Conservation (phyloP, 2,329 filamentous ascomycete species). For the Shiraia bambusicola region DNA sequence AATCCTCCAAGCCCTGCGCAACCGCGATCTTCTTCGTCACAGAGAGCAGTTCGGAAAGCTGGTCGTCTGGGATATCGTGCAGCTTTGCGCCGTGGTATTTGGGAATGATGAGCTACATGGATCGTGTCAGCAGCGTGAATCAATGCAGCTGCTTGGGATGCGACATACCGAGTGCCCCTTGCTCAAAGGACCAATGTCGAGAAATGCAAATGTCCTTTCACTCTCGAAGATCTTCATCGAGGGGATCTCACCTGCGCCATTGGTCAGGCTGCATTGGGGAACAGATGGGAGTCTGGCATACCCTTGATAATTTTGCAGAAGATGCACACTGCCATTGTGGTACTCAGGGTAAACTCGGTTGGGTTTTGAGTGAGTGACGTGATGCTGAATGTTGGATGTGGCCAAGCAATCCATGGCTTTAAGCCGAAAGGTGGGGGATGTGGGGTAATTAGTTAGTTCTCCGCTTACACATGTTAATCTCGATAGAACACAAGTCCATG, state of each 20-base stretch:
- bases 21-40: constrained; percentile 83
- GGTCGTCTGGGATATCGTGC: constrained; percentile 86
- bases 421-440: constrained; percentile 21
- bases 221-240: constrained; percentile 95
- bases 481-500: background rate
- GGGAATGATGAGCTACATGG: constrained; percentile 83
- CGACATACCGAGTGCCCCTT: constrained; percentile 79
- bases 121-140: background rate
- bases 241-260: constrained; percentile 78
- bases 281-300: constrained; percentile 31
- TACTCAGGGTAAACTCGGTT: constrained; percentile 20
- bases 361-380: constrained; percentile 20
- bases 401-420: constrained; percentile 7
- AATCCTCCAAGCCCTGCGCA: constrained; percentile 75
- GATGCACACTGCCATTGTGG: constrained; percentile 71
- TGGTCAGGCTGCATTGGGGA: constrained; percentile 8
- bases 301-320: constrained; percentile 99
- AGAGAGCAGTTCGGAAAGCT: constrained; percentile 78
- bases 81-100: constrained; percentile 93
- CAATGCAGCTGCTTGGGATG: no score
- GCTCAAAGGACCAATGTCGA: constrained; percentile 90
- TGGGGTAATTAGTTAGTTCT: constrained; percentile 27
- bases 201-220: constrained; percentile 90
- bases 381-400: constrained; percentile 19
- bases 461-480: constrained; percentile 4